phyloP scores from a whole-genome alignment of 2,329 filamentous ascomycete species.

The Penicillium sp. region DNA sequence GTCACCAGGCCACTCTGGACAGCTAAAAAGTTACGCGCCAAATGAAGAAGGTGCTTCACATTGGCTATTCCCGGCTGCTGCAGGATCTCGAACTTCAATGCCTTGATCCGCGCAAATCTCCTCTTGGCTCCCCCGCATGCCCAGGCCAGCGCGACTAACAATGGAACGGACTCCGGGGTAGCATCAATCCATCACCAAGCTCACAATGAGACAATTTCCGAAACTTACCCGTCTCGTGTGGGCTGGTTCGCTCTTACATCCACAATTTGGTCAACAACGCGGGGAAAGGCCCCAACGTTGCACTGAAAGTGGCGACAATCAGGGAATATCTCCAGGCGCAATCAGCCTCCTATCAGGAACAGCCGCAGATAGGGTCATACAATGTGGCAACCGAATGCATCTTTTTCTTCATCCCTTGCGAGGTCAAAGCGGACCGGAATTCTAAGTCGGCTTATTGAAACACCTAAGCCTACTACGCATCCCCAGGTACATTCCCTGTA shows the following conservation, averaged over 20 bases:
- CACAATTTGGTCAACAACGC: neutral
- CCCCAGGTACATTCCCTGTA: too few species aligned
- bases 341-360: neutral
- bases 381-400: neutral
- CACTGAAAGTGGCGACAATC: neutral
- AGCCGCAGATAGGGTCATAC: neutral
- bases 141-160: neutral
- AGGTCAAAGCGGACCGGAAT: neutral
- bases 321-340: neutral
- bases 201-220: neutral
- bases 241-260: neutral
- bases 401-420: neutral
- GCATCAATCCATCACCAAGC: neutral
- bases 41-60: neutral
- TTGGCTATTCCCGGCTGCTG: neutral
- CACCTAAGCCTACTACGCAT: neutral
- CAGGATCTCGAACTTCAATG: neutral
- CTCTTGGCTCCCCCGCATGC: neutral
- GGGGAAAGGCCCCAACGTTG: slow-evolving; percentile 18
- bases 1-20: neutral
- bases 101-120: neutral
- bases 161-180: slow-evolving; percentile 3
- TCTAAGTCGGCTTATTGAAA: neutral
- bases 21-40: neutral
- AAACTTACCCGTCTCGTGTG: neutral